Base-by-base conservation (phyloP, 805 yeast species). In the Candida arabinofermentans region DNA sequence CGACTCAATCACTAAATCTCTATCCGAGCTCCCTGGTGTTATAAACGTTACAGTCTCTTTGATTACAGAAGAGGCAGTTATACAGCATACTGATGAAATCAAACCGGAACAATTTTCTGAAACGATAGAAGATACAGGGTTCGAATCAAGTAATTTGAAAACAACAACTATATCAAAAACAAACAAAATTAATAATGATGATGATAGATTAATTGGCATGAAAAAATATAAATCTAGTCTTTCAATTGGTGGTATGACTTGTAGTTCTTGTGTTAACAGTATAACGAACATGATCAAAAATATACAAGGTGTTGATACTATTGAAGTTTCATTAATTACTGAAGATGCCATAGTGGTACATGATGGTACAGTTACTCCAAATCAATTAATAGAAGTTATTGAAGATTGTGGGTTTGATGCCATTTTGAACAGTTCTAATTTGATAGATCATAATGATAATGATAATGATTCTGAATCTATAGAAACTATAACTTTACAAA, bases 101-200 rank as follows among this genome's bases (percentile, higher is more conserved):
- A 40, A 68, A 0, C 46, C 57, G 1, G 63, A 39, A 2, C 53
- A 51, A 3, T 58, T 89, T 2, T 58, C 60, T 22, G 77, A 74
- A 18, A 64, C 78, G 2, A 74, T 90, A 13, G 95, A 87, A 46
- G 85, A 83, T 53, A 76, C 83, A 47, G 96, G 96, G 5, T 86
- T 81, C 47, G 74, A 71, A 4, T 72, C 66, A 1, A 53, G 51
- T 3, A 57, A 87, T 3, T 57, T 63, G 18, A 74, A 73, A 27
- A 62, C 77, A 1, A 72, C 26, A n/a, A 27, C 23, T 38, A 33
- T 8, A 37, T 35, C 34, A 44, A 49, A 35, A 21, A 39, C 21
- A 36, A 16, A 42, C 35, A 24, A 38, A 29, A 13, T 14, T 24
- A 24, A 40, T 32, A 10, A 37, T 41, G 29, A 44, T 27, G 27